Percentiles rank a stretch among this genome's conserved stretches.
Evolutionary conservation across 2,329 filamentous ascomycete species (phyloP).

Genomic region (Penicillium freii): DNA sequence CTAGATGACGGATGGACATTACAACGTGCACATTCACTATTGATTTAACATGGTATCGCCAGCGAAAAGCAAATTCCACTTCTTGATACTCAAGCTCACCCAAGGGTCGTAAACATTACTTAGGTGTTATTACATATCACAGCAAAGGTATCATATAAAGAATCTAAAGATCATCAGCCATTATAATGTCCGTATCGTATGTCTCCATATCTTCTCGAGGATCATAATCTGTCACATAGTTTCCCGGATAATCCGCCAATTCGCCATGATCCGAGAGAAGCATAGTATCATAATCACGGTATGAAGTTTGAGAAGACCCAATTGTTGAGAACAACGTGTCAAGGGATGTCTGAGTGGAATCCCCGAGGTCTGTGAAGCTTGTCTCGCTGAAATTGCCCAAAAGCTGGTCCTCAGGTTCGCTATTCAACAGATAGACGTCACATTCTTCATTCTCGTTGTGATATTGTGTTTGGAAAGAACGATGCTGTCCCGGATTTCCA

Average conservation of each 20-base stretch:
- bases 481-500: background rate
- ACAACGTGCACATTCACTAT: too few relatives aligned
- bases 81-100: background rate
- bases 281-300: background rate
- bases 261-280: background rate
- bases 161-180: background rate
- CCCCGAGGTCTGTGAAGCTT: constrained; percentile 10
- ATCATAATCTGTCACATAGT: background rate
- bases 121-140: background rate
- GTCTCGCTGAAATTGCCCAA: constrained; percentile 12
- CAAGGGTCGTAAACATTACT: background rate
- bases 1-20: too few relatives aligned
- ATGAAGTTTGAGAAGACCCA: background rate
- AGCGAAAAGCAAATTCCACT: background rate
- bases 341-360: constrained; percentile 14
- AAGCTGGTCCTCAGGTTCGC: constrained; percentile 7
- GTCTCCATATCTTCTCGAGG: background rate
- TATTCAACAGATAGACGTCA: background rate
- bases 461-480: background rate
- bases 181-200: constrained; percentile 1
- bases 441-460: background rate
- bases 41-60: background rate
- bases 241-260: background rate
- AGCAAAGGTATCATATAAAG: background rate
- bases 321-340: background rate